Evolutionary conservation across 352 stramenopile genomes (phyloP), one percentile per base, ranked within the genome.

Genomic region (Pythium aquatile): DNA sequence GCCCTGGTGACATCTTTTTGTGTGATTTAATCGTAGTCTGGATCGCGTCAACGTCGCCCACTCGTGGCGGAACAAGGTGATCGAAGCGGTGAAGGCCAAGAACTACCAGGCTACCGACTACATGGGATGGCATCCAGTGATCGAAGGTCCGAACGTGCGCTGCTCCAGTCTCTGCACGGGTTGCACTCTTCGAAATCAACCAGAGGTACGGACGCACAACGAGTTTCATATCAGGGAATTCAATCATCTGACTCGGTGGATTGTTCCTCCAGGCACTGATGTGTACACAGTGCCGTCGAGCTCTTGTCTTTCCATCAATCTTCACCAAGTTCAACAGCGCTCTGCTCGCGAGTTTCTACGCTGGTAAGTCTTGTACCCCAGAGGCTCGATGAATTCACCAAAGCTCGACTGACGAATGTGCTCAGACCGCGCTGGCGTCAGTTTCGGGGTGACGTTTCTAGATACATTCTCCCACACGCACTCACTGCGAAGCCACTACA

Each of bases 311-410:
- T 53, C 84, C 84, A 16, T 79, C 81, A 4, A 69, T 83, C 17
- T 95, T 88, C 52, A 90, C 85, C 32, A 92, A 93, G 66, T 95
- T 88, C 69, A 74, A 76, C 11, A 90, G 85, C 40, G 81, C 73
- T 13, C 63, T 95, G 1, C 65, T 95, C 32, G 83, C 86, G 26
- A 79, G 77, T 20, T 89, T 84, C 57, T 93, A 95, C 47, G 81
- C 81, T 29, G 85, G 85, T 91, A 70, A n/a, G 66, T 63, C 3
- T 17, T n/a, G 1, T 5, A 37, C 6, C 35, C 46, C 6, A 46
- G 32, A 24, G 47, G 4, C 4, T 11, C 14, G 9, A 20, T 42
- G 44, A 10, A 57, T 57, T 10, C 10, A 24, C 3, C 24, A 51
- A 24, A 24, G 6, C 20, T 51, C 11, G 10, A 16, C 35, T 16